Conservation (phyloP, 2,329 filamentous ascomycete species). For the Colletotrichum trifolii region DNA sequence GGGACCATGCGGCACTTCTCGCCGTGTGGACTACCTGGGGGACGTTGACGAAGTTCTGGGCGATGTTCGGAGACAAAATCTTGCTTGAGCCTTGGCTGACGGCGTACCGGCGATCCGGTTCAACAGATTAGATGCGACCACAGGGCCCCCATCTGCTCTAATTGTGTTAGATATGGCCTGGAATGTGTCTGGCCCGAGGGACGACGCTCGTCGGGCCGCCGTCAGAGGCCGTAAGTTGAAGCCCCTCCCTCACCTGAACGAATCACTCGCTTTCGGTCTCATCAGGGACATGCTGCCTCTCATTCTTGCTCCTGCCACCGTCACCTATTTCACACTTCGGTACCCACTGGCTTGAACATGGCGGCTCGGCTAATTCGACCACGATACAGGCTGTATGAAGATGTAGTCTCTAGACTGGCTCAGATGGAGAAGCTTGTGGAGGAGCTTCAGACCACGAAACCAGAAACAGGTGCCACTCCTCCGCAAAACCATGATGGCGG, state of each 20-base stretch:
- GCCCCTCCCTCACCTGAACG: neutral
- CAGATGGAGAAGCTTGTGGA: conserved; percentile 35
- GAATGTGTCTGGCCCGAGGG: conserved; percentile 34
- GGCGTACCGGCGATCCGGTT: conserved; percentile 25
- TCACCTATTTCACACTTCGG: conserved; percentile 3
- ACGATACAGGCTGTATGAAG: conserved; percentile 29
- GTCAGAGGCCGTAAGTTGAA: conserved; percentile 31
- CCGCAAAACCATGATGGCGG: conserved; percentile 11
- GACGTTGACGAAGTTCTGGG: neutral
- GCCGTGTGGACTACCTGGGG: conserved; percentile 1
- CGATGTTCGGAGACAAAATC: conserved; percentile 1
- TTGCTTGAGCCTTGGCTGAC: conserved; percentile 16
- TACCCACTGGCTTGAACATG: neutral
- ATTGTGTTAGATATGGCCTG: conserved; percentile 33
- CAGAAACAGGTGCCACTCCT: conserved; percentile 11
- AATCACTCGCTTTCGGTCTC: no score
- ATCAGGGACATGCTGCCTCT: neutral
- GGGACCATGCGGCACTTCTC: conserved; percentile 5
- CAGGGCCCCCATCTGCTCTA: conserved; percentile 31
- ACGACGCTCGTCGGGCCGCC: conserved; percentile 32
- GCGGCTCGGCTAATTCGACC: conserved; percentile 5
- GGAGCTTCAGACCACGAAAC: conserved; percentile 30
- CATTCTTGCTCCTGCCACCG: neutral
- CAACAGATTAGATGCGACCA: conserved; percentile 34
- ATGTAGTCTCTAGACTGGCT: conserved; percentile 34